Percentiles rank a stretch among this genome's conserved stretches.
Conservation (phyloP, 2,329 filamentous ascomycete genomes). For the Ceratocystis huliohia region DNA sequence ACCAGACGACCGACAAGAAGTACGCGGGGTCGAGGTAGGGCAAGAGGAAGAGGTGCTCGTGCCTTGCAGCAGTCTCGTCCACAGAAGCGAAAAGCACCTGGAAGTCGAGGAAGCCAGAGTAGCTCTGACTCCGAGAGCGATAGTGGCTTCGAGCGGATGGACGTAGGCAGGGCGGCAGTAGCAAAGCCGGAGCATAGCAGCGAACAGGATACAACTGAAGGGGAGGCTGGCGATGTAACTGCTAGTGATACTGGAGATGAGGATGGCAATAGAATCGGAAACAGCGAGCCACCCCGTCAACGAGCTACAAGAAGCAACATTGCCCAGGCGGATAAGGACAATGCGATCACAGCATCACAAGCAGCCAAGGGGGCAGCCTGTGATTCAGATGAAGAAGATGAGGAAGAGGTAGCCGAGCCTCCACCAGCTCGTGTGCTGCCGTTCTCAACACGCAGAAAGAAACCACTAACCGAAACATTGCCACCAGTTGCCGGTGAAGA, state of each 20-base stretch:
- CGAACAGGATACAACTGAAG: conserved; percentile 29
- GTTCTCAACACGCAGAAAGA: conserved; percentile 32
- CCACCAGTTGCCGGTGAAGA: conserved; percentile 32
- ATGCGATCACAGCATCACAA: background rate
- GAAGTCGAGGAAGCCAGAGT: conserved; percentile 30
- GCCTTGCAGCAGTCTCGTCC: conserved; percentile 31
- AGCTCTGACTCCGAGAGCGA: conserved; percentile 28
- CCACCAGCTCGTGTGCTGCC: conserved; percentile 35
- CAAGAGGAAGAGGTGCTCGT: conserved; percentile 4
- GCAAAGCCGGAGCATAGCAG: conserved; percentile 22
- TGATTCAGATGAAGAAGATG: background rate
- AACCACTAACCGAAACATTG: conserved; percentile 18
- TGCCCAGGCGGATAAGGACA: background rate
- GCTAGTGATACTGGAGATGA: conserved; percentile 35
- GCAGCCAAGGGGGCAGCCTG: background rate
- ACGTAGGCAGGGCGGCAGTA: conserved; percentile 30
- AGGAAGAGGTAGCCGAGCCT: conserved; percentile 23
- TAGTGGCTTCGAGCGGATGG: conserved; percentile 37
- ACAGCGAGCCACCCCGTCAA: background rate
- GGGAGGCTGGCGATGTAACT: conserved; percentile 31
- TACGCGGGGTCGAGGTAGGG: conserved; percentile 8
- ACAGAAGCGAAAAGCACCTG: conserved; percentile 39
- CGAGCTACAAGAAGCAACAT: conserved; percentile 21
- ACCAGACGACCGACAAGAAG: background rate
- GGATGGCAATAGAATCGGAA: conserved; percentile 25